Base-by-base conservation (phyloP, 805 yeast species). In the Torulaspora indica region DNA sequence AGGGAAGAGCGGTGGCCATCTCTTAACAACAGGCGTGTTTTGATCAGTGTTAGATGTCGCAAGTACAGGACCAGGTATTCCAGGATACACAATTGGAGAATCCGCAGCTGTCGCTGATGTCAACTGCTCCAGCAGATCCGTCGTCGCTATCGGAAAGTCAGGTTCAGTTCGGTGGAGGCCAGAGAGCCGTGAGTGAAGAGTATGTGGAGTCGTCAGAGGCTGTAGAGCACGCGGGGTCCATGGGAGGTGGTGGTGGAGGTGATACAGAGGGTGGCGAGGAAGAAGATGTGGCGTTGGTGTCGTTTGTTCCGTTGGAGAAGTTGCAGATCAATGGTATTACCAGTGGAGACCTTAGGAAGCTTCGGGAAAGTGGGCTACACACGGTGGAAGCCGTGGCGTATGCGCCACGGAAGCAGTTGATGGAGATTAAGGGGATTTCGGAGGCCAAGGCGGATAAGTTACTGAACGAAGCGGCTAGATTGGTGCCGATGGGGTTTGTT, bases 401-500 rank as follows among this genome's bases (percentile, higher is more conserved):
- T 58, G 87, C 96, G 5, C 95, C 97, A 14, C 84, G 85, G 59
- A 82, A 91, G 55, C 79, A 77, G 5, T 71, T 91, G 34, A 67
- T 86, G 34, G 75, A 76, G 6, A 85, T 93, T 31, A 89, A 87
- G 63, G 98, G 98, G 35, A 89, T 93, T 28, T 85, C 95, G 8
- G 98, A 93, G 60, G 91, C 91, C 42, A 93, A 93, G 63, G 97
- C 97, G 1, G 97, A 88, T 56, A 80, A 81, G 53, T 70, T 93
- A 40, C 70, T 90, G 40, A 74, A 74, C 34, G 96, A 87, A 56
- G 96, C 98, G 0, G 76, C 91, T 31, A 81, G 85, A 56, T 69
- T 81, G 38, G 97, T 91, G 2, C 96, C 96, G 6, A 78, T 93
- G 82, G 98, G 98, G 0, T 93, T 93, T 70, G 91, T 96, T 17